Evolutionary conservation across 2,329 filamentous ascomycete species (phyloP).

Genomic region (Penicillium sp.): DNA sequence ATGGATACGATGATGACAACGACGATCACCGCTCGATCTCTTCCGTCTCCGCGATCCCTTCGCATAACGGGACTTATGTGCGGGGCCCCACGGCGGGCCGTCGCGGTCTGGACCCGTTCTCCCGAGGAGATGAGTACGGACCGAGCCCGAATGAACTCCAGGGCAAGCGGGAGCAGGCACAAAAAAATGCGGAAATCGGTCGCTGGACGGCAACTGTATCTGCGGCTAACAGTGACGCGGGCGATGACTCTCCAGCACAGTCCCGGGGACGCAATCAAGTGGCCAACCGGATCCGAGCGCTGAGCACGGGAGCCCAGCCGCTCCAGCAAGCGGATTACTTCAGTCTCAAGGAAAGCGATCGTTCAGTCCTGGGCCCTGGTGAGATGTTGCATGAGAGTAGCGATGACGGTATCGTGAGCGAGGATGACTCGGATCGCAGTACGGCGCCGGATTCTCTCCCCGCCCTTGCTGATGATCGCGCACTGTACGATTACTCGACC

Average conservation of each 20-base stretch:
- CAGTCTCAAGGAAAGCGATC: conserved; percentile 36
- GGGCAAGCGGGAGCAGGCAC: conserved; percentile 47
- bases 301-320: conserved; percentile 41
- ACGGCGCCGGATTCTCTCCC: conserved; percentile 28
- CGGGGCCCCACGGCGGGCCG: conserved; percentile 42
- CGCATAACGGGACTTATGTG: conserved; percentile 52
- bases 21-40: conserved; percentile 21
- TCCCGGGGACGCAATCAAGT: conserved; percentile 24
- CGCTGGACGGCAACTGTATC: conserved; percentile 56
- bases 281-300: conserved; percentile 48
- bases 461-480: conserved; percentile 28
- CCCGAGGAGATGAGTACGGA: conserved; percentile 47
- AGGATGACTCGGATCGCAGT: conserved; percentile 40
- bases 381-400: conserved; percentile 49
- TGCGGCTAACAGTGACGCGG: conserved; percentile 47
- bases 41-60: conserved; percentile 32
- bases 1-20: conserved; percentile 30
- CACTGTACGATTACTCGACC: conserved; percentile 23
- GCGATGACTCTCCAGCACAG: conserved; percentile 27
- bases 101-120: conserved; percentile 50
- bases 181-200: conserved; percentile 56
- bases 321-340: conserved; percentile 38
- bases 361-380: conserved; percentile 54
- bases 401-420: conserved; percentile 43
- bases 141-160: conserved; percentile 55